Base-by-base conservation (phyloP, 371 early-diverging fungal species). In the Mortierella sp. region DNA sequence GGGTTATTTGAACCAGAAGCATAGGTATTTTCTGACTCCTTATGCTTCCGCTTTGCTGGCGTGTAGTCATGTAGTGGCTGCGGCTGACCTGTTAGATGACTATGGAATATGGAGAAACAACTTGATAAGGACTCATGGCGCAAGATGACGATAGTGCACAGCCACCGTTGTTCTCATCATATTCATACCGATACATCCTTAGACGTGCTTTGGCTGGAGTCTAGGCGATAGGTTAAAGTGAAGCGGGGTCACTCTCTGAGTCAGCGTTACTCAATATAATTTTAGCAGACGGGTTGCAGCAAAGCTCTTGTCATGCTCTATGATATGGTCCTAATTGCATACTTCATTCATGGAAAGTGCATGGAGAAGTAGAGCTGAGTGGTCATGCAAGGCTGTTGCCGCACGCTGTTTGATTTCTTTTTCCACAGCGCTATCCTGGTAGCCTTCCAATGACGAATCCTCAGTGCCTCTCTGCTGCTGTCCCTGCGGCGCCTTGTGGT, bases 331-430 rank as follows among this genome's bases (percentile, higher is more conserved):
- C 35, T 35, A 35, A 35, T 39, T 10, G 16, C 51, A 35, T 64
- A 75, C 81, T 72, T 80, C 81, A 40, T 80, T 80, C 81, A 80
- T 75, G 57, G 75, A 65, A 26, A 80, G 22, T 5, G 81, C 72
- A 66, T 74, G 75, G 30, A 80, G 49, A 1, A 80, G 37, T 20
- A 80, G 47, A 6, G 40, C 64, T 2, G 81, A 75, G 22, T 59
- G 70, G 60, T 80, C 72, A 20, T 64, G 28, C 28, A 80, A 40
- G 2, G 75, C 75, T 10, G 37, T 59, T 12, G 75, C 70, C n/a
- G 81, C 81, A 12, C 66, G 64, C 51, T 69, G 69, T 62, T 65
- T 72, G 37, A 64, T 52, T 47, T 57, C 61, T 35, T 30, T 68
- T 26, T 61, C 61, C 16, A 61, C 22, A 20, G 54, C 61, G 35